Base-by-base conservation (phyloP, 352 stramenopile species). In the Pythium vanterpoolii region DNA sequence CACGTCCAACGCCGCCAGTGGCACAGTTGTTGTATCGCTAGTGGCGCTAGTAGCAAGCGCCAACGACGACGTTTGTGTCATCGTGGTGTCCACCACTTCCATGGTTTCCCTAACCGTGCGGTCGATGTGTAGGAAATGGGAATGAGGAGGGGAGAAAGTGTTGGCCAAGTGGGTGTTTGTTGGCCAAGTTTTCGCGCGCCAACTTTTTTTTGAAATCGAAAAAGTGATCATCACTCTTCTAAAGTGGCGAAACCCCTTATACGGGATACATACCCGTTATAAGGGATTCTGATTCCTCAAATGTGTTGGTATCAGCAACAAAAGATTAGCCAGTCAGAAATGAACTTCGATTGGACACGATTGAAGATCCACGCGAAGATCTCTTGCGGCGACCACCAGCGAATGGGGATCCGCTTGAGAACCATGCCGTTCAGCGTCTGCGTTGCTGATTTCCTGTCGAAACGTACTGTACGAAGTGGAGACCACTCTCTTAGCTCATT, bases 161-260 rank as follows among this genome's bases (percentile, higher is more conserved):
- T 47, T 47, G 36, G 50, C 24, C 23, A 57, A 33, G 16, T n/a
- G 16, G 39, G 39, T 23, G 21, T 45, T 45, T 3, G 39, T 24
- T n/a, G n/a, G 42, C 18, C 6, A 19, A 33, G 24, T 60, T 60
- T 60, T 60, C 27, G 54, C 54, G 42, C 54, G 42, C 54, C 39
- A 60, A 44, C 26, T 57, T 57, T 57, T 58, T 63, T 64, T 54
- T 51, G 38, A 33, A 46, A 38, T 54, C 8, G 31, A 53, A 51
- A 18, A 14, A n/a, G n/a, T n/a, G 43, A 48, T 26, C 38, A 60
- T 56, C 48, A 56, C 34, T 56, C 48, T 44, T 28, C 8, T 19
- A n/a, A n/a, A n/a, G n/a, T 23, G 38, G 38, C 38, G 18, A 43
- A 18, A 43, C 13, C 38, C 19, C 18, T 43, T 18, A 43, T 43